Evolutionary conservation across 345 rosid species (phyloP).

Genomic region (Arabidopsis thaliana): TAIR10.1 NC_003070.9:2817001-2817500

Average conservation of each 20-base stretch:
- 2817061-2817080: slow-evolving; percentile 50
- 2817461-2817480: neutral
- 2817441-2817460: neutral
- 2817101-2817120: slow-evolving; percentile 54
- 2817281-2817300: neutral
- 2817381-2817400: slow-evolving; percentile 34
- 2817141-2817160: slow-evolving; percentile 38
- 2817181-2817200: slow-evolving; percentile 14
- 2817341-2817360: slow-evolving; percentile 2
- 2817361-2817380: slow-evolving; percentile 7
- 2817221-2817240: neutral
- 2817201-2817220: neutral
- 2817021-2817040: slow-evolving; percentile 77
- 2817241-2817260: neutral
- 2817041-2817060: slow-evolving; percentile 66
- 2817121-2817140: slow-evolving; percentile 30
- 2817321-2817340: neutral
- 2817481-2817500: neutral
- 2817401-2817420: slow-evolving; percentile 29
- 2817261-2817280: neutral
- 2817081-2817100: slow-evolving; percentile 52
- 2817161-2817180: slow-evolving; percentile 27
- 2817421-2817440: neutral
- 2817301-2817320: neutral
- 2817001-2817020: slow-evolving; percentile 68